Percentiles rank a stretch among this genome's conserved stretches.
Conservation (phyloP, 176 grass and related monocot genomes). For the Cenchrus americanus region DNA sequence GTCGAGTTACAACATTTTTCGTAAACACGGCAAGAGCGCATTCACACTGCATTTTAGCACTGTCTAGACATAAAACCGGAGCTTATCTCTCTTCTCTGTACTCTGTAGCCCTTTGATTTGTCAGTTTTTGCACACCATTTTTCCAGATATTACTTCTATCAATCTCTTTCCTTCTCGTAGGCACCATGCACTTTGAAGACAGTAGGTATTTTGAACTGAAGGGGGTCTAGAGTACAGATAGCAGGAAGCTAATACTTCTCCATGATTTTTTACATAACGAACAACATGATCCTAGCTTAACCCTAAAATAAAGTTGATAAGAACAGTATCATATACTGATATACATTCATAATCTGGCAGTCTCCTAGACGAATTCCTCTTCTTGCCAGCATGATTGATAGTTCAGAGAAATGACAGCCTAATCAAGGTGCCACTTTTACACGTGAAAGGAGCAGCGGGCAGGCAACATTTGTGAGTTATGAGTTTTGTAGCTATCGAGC, state of each 20-base stretch:
- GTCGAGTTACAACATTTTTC: too few species aligned
- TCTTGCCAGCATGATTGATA: conserved; percentile 12
- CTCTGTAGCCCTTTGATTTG: too few species aligned
- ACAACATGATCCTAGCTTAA: not conserved
- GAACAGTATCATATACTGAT: not conserved
- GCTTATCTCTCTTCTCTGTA: too few species aligned
- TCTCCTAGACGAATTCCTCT: conserved; percentile 7
- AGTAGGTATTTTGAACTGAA: too few species aligned
- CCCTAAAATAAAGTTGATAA: not conserved
- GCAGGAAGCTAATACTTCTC: not conserved
- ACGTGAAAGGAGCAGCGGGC: not conserved
- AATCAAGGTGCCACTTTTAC: not conserved
- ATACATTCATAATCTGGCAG: not conserved
- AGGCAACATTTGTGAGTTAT: not conserved
- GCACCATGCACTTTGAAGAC: too few species aligned
- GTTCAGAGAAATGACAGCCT: conserved; percentile 11
- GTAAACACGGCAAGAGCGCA: too few species aligned
- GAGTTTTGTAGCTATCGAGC: not conserved
- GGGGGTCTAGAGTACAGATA: not conserved
- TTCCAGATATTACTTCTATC: too few species aligned
- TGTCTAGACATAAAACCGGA: too few species aligned
- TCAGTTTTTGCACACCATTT: too few species aligned
- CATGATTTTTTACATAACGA: not conserved
- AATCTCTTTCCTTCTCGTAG: too few species aligned
- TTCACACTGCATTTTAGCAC: too few species aligned